phyloP scores from a whole-genome alignment of 2,329 filamentous ascomycete species.

The Cladosporium sp. region DNA sequence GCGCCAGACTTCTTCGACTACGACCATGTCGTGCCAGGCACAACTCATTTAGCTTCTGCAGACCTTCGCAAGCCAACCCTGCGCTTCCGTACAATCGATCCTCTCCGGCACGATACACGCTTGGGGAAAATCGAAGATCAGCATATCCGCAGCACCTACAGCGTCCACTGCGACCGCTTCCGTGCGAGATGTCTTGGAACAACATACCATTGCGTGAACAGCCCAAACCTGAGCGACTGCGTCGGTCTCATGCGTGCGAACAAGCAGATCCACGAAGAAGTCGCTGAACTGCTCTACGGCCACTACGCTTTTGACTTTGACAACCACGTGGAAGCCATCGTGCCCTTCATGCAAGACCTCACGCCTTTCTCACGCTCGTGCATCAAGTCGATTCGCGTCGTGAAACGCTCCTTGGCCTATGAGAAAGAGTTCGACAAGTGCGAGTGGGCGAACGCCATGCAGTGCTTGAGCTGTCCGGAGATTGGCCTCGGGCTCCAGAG shows the following conservation, averaged over 20 bases:
- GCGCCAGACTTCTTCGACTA: slow-evolving; percentile 47
- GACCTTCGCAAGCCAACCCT: slow-evolving; percentile 37
- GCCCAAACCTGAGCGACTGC: slow-evolving; percentile 38
- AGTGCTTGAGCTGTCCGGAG: slow-evolving; percentile 41
- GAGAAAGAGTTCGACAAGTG: slow-evolving; percentile 57
- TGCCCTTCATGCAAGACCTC: slow-evolving; percentile 61
- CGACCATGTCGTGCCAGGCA: slow-evolving; percentile 29
- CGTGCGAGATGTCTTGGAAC: slow-evolving; percentile 49
- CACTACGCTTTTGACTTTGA: slow-evolving; percentile 61
- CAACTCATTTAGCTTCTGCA: slow-evolving; percentile 18
- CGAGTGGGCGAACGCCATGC: slow-evolving; percentile 58
- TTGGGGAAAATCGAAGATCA: slow-evolving; percentile 28
- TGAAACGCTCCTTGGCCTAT: slow-evolving; percentile 57
- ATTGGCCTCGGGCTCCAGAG: slow-evolving; percentile 40
- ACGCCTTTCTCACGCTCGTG: slow-evolving; percentile 50
- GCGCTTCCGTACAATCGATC: slow-evolving; percentile 47
- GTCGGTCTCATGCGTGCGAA: slow-evolving; percentile 33
- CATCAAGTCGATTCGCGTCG: slow-evolving; percentile 54
- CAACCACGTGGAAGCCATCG: slow-evolving; percentile 59
- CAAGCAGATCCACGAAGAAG: slow-evolving; percentile 55
- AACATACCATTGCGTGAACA: slow-evolving; percentile 56
- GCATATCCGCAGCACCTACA: slow-evolving; percentile 40
- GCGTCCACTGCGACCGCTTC: slow-evolving; percentile 44
- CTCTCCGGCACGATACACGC: slow-evolving; percentile 32
- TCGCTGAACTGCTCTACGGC: slow-evolving; percentile 57